A percentile compares a stretch with the other conserved stretches of the same genome.
phyloP scores from a whole-genome alignment of 257 asterid species.

The Solanum virginianum region DNA sequence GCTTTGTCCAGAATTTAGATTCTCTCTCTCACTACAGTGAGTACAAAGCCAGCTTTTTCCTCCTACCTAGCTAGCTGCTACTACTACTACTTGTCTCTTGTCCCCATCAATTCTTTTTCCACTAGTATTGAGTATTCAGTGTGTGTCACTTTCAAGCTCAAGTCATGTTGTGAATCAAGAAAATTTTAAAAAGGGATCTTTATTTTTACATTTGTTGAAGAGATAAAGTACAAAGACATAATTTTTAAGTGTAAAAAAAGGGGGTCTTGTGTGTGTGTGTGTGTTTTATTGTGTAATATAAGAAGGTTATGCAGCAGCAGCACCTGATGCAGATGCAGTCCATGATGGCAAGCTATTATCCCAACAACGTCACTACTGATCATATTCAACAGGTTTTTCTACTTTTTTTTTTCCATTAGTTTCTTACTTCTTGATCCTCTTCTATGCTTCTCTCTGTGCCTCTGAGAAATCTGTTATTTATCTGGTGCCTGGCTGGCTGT shows the following conservation, averaged over 20 bases:
- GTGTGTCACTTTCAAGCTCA: not conserved
- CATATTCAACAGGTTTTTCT: constrained; percentile 83
- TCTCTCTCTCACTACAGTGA: not conserved
- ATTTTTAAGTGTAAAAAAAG: not conserved
- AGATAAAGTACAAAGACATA: not conserved
- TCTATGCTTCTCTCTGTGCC: not conserved
- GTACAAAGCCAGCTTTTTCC: not conserved
- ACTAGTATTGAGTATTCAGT: not conserved
- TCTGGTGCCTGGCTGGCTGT: not conserved
- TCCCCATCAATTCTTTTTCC: not conserved
- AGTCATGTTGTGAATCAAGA: constrained; percentile 6
- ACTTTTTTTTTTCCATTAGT: not conserved
- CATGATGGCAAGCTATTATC: constrained; percentile 98
- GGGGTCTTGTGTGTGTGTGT: not conserved
- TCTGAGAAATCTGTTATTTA: not conserved
- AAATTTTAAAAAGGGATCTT: not conserved
- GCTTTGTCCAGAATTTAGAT: not conserved
- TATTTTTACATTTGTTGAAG: not conserved
- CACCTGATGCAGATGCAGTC: constrained; percentile 99
- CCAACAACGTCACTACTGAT: constrained; percentile 94
- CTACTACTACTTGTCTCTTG: not conserved
- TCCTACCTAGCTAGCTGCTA: not conserved
- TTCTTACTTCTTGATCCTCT: not conserved
- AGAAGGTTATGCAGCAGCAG: constrained; percentile 49
- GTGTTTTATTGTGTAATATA: constrained; percentile 26